Evolutionary conservation across 2,329 filamentous ascomycete genomes (phyloP), one percentile per base, ranked within the genome.

Genomic region (Alternaria metachromatica): DNA sequence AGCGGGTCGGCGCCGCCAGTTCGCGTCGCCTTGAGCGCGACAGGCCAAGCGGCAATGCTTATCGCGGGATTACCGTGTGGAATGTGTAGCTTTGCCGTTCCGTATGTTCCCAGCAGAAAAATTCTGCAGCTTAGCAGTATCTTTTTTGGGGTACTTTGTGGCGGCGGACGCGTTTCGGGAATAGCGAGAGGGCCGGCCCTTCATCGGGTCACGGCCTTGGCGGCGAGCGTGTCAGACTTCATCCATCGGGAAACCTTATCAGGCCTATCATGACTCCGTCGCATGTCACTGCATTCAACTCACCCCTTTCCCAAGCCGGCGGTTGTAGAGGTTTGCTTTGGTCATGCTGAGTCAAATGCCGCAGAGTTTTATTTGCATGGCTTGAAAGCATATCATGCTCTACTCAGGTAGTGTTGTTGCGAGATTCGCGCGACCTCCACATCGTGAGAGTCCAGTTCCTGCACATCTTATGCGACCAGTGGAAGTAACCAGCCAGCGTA

Each of bases 181-280:
- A 55, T 68, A 62, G 68, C 54, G 59, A 20, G 59, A 69, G 71
- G 72, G 61, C 70, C 74, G 70, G 70, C 60, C 69, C 74, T 64
- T 76, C 55, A 43, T 70, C 72, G 72, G 68, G 60, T 59, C 55
- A 60, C 53, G 44, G 53, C 9, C 57, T 71, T 70, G 60, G 62
- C 71, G 50, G 54, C 37, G 55, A 64, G 62, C 55, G 50, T 55
- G 25, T 59, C 50, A 58, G 57, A 41, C 60, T 41, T 28, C 44
- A 53, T 23, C 44, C 18, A 55, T 62, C 53, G 41, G 25, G 30
- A 68, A 64, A 56, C 26, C 25, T 33, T 51, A 48, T 56, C 37
- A 26, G 57, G 55, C 50, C 49, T 13, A 43, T 59, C 49, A 44
- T 45, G 49, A 55, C 43, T 54, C 26, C 46, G 23, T 25, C 48